Conservation (phyloP, 2,329 filamentous ascomycete genomes). For the Phyllachora maydis region DNA sequence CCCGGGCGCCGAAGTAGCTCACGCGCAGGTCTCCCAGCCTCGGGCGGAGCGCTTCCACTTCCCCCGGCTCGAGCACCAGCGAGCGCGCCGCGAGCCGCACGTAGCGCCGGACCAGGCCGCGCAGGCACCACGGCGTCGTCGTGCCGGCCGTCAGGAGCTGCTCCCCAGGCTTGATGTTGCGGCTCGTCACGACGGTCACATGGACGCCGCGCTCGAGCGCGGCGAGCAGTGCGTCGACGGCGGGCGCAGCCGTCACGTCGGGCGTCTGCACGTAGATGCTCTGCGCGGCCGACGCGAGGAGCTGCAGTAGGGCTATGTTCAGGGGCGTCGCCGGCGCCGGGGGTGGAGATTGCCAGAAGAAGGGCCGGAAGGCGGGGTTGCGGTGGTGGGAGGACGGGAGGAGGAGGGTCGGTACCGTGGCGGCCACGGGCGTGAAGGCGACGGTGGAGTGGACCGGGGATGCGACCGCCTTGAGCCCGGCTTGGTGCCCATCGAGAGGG, state of each 20-base stretch:
- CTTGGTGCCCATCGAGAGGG: too few relatives aligned
- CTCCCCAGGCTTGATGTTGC: slow-evolving; percentile 55
- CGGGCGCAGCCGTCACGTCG: slow-evolving; percentile 49
- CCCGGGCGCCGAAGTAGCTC: slow-evolving; percentile 27
- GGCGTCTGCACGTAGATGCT: slow-evolving; percentile 55
- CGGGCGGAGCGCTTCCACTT: slow-evolving; percentile 19
- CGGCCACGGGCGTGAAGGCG: slow-evolving; percentile 1
- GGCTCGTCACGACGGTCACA: slow-evolving; percentile 46
- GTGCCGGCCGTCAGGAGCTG: slow-evolving; percentile 65
- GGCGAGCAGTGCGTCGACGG: slow-evolving; percentile 36
- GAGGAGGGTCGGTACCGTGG: slow-evolving; percentile 32
- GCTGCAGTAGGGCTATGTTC: slow-evolving; percentile 40
- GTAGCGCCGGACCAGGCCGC: slow-evolving; percentile 31
- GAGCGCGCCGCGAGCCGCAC: background rate
- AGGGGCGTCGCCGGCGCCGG: slow-evolving; percentile 42
- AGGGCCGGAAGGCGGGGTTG: slow-evolving; percentile 40
- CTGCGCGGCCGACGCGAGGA: slow-evolving; percentile 34
- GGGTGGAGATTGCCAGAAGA: slow-evolving; percentile 29
- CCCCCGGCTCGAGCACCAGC: too few relatives aligned
- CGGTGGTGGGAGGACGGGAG: slow-evolving; percentile 56
- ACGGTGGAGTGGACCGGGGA: slow-evolving; percentile 7
- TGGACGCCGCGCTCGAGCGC: slow-evolving; percentile 46
- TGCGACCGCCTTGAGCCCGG: too few relatives aligned
- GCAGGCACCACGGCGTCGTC: slow-evolving; percentile 45
- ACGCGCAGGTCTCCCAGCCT: slow-evolving; percentile 30